Evolutionary conservation across 805 yeast species (phyloP), one percentile per base, ranked within the genome.

Genomic region (Candida maesae): DNA sequence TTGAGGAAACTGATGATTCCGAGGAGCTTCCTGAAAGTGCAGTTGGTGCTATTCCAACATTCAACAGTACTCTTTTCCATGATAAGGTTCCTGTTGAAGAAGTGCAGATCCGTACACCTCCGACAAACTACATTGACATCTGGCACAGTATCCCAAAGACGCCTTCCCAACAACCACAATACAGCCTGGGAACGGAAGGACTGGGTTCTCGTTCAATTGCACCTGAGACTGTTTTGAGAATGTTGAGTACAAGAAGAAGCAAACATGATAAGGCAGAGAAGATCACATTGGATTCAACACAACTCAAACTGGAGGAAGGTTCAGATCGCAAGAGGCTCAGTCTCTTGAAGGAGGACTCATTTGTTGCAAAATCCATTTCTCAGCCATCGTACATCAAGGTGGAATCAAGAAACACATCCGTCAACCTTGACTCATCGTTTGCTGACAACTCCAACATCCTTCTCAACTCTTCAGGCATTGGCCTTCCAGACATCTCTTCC

Each of bases 401-500:
- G 5, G 50, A 48, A 12, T 45, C 56, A 6, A 48, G 52, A 39
- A 49, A 51, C 42, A 49, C 47, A 10, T 55, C 59, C 1, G 11
- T 42, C 13, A 24, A 33, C 23, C 29, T 43, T 11, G 44, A 42
- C n/a, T 12, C 23, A 14, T 36, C 41, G 12, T 18, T n/a, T 14
- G 19, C 15, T 19, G 36, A 35, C 23, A 27, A 3, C 23, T 31
- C 33, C n/a, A 40, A 34, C 24, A 17, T 31, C 6, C 32, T 32
- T 13, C 41, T 28, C 23, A 38, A 49, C 19, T 23, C 40, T 8
- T 45, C 50, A 3, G 51, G 39, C 6, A 8, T 39, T 28, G 41
- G 28, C 30, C 60, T 74, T 36, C 79, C 79, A 4, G 74, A 74
- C 45, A 36, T 72, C 20, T 66, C 76, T 1, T 65, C 64, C 26